These are phyloP conservation scores for Flagelloscypha sp. DNA, from an alignment of 768 basidiomycete species.

Conservation along the genomic window DNA sequence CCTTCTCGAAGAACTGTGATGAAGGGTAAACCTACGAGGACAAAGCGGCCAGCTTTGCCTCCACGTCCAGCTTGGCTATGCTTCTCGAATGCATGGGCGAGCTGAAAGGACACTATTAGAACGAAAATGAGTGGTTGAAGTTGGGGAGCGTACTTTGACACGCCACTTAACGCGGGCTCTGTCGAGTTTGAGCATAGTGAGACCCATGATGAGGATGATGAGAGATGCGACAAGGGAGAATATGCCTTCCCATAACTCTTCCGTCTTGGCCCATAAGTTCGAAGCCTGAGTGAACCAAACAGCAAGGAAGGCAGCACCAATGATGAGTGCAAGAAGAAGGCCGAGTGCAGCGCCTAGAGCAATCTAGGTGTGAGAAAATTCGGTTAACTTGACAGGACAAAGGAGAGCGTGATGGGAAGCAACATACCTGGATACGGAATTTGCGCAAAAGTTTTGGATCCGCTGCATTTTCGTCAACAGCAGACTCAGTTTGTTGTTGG, in stretches of 20 bases:
- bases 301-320: constrained; percentile 89
- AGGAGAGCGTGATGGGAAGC: not conserved
- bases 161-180: constrained; percentile 92
- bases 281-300: constrained; percentile 90
- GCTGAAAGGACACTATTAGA: not conserved
- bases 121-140: no score
- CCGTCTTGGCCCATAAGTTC: constrained; percentile 77
- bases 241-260: constrained; percentile 87
- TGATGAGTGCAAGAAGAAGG: constrained; percentile 67
- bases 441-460: constrained; percentile 56
- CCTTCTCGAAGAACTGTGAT: constrained; percentile 94
- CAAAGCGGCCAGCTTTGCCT: constrained; percentile 65
- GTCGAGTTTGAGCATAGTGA: constrained; percentile 95
- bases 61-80: constrained; percentile 36
- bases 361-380: constrained; percentile 36
- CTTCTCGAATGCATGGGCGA: constrained; percentile 8
- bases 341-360: constrained; percentile 69
- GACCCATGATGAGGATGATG: constrained; percentile 89
- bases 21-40: constrained; percentile 81
- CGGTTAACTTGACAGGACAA: not conserved
- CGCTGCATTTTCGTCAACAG: no score
- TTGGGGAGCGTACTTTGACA: constrained; percentile 79
- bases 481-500: no score
- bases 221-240: constrained; percentile 64
- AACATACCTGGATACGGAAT: constrained; percentile 55